These are phyloP conservation scores for Coniella vitis DNA, from an alignment of 2,329 filamentous ascomycete genomes.

Conservation along the genomic window DNA sequence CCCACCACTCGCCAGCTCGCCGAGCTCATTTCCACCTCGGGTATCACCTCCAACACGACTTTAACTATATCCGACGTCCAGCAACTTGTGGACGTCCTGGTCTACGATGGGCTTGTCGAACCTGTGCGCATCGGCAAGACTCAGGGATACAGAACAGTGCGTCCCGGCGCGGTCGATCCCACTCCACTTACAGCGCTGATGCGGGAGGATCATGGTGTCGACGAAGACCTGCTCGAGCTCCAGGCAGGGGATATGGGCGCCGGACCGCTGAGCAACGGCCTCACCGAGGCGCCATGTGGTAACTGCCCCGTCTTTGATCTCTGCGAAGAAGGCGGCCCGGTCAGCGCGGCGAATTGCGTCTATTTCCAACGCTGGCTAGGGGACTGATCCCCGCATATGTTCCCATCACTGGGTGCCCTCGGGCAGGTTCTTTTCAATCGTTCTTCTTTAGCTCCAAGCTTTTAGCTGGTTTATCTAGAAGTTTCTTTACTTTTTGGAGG, in stretches of 20 bases:
- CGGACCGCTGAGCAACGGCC: slow-evolving; percentile 54
- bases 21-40: slow-evolving; percentile 59
- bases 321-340: slow-evolving; percentile 83
- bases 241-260: slow-evolving; percentile 25
- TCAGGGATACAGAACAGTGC: slow-evolving; percentile 47
- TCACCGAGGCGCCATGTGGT: slow-evolving; percentile 86
- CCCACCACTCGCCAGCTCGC: slow-evolving; percentile 77
- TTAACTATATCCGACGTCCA: slow-evolving; percentile 70
- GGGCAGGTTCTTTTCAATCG: too few species aligned
- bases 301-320: slow-evolving; percentile 88
- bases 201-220: slow-evolving; percentile 20
- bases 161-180: slow-evolving; percentile 37
- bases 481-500: too few species aligned
- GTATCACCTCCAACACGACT: slow-evolving; percentile 66
- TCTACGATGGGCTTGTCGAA: slow-evolving; percentile 82
- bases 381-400: slow-evolving; percentile 24
- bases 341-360: slow-evolving; percentile 82
- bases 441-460: too few species aligned
- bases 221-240: slow-evolving; percentile 16
- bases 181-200: slow-evolving; percentile 22
- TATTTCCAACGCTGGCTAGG: slow-evolving; percentile 85
- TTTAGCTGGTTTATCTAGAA: too few species aligned
- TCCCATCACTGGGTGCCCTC: too few species aligned
- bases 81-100: slow-evolving; percentile 79
- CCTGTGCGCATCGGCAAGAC: slow-evolving; percentile 43